Percentiles rank a stretch among this genome's conserved stretches.
Conservation (phyloP, 768 basidiomycete genomes). For the Boletus vermiculosoides region DNA sequence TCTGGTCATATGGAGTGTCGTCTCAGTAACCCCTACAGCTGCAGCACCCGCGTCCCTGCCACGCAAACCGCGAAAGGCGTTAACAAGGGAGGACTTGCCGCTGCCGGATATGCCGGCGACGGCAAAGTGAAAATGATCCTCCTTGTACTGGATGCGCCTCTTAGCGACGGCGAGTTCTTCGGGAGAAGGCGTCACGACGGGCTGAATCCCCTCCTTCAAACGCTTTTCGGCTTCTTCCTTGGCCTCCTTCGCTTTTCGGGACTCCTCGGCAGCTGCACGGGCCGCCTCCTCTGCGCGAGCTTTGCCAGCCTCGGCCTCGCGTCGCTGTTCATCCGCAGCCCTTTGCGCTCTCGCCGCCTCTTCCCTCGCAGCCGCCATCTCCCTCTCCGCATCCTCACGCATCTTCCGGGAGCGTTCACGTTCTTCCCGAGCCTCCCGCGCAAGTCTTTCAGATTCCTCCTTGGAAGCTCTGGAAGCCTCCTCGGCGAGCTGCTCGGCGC, state of each 20-base stretch:
- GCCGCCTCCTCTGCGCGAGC: constrained; percentile 16
- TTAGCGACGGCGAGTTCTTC: constrained; percentile 17
- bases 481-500: constrained; percentile 8
- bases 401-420: constrained; percentile 10
- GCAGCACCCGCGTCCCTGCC: constrained; percentile 17
- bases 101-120: constrained; percentile 35
- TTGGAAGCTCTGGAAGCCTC: constrained; percentile 8
- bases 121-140: constrained; percentile 35
- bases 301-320: constrained; percentile 15
- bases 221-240: constrained; percentile 17
- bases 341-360: constrained; percentile 11
- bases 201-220: constrained; percentile 26
- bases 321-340: constrained; percentile 20
- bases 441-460: constrained; percentile 16
- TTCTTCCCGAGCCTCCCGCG: constrained; percentile 15
- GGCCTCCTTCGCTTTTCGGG: constrained; percentile 1
- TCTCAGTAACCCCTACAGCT: constrained; percentile 21
- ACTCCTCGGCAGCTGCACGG: constrained; percentile 15
- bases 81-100: constrained; percentile 40
- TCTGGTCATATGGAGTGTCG: constrained; percentile 14
- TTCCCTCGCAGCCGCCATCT: constrained; percentile 11
- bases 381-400: constrained; percentile 17
- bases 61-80: constrained; percentile 35
- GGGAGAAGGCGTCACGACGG: constrained; percentile 13
- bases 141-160: constrained; percentile 22